Evolutionary conservation across 176 grass and related monocot genomes (phyloP).

Genomic region (Aegilops sharonensis): DNA sequence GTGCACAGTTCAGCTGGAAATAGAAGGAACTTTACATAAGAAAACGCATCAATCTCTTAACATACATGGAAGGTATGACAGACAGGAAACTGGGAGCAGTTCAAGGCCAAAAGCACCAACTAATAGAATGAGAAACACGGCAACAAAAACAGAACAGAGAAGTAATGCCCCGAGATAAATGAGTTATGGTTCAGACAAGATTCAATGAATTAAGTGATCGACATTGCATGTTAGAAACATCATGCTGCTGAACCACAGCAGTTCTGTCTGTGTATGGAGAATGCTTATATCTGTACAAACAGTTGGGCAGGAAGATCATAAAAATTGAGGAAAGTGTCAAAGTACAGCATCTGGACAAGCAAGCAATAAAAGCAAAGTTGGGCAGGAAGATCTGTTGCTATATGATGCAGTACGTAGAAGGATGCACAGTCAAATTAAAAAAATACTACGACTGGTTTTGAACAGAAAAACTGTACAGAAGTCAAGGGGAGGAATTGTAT

Average conservation of each 20-base stretch:
- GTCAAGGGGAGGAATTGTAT: not conserved
- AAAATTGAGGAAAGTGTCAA: not conserved
- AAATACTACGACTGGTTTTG: not conserved
- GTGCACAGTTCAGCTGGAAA: constrained; percentile 30
- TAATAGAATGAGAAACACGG: not conserved
- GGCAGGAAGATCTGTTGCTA: not conserved
- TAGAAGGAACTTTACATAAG: not conserved
- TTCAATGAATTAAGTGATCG: not conserved
- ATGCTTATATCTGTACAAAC: not conserved
- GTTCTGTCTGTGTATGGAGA: not conserved
- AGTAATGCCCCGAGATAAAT: not conserved
- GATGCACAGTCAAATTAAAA: not conserved
- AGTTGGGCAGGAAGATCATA: not conserved
- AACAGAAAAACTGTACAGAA: not conserved
- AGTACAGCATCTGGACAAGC: not conserved
- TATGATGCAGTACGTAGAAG: not conserved
- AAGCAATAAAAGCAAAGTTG: not conserved
- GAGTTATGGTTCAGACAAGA: not conserved
- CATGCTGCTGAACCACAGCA: not conserved
- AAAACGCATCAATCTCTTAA: not conserved
- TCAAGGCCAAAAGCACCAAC: not conserved
- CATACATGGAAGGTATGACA: not conserved
- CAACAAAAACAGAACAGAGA: not conserved
- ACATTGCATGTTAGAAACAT: not conserved
- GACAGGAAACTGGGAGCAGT: not conserved